Base-by-base conservation (phyloP, 805 yeast species). In the Kuraishia borneana region DNA sequence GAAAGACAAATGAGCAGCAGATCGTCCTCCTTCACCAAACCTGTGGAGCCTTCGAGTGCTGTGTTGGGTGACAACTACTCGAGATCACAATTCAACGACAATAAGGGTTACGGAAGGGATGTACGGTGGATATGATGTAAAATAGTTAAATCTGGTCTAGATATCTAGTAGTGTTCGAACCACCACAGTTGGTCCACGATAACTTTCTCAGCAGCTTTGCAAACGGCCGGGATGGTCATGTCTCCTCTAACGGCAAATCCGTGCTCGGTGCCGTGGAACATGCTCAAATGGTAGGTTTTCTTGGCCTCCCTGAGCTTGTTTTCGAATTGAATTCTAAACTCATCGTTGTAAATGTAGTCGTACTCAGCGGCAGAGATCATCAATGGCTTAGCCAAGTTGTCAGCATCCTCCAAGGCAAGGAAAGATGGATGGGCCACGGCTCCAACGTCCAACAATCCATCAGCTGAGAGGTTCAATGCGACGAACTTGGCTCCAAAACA, bases 391-490 rank as follows among this genome's bases (percentile, higher is more conserved):
- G 46, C 34, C 44, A 88, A 53, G 2, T 60, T 68, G 34, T 63
- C 70, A 32, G 84, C 65, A 48, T 82, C 94, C 26, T 74, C 87
- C 22, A 67, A 65, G 9, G 65, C 39, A 12, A 83, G 76, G 40
- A 79, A 68, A 2, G 94, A 79, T 5, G 96, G 96, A 56, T 88
- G 96, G 6, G 92, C 92, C 41, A 73, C 56, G 12, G 89, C 94
- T 46, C 71, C 84, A 13, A 66, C 81, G 40, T 71, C 70, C 23
- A 54, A 35, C 5, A 43, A 30, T 7, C 55, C 53, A 28, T 54
- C 64, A 19, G 47, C 47, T 5, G 64, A 52, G 21, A 72, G 53
- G 37, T 76, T 69, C 39, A 68, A 73, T 37, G 81, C 45, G 22
- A 70, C 74, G 44, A 62, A 76, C 54, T 76, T 81, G 27, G 84